Conservation (phyloP, 495 filamentous ascomycete genomes). For the Penicillium cosmopolitanum region DNA sequence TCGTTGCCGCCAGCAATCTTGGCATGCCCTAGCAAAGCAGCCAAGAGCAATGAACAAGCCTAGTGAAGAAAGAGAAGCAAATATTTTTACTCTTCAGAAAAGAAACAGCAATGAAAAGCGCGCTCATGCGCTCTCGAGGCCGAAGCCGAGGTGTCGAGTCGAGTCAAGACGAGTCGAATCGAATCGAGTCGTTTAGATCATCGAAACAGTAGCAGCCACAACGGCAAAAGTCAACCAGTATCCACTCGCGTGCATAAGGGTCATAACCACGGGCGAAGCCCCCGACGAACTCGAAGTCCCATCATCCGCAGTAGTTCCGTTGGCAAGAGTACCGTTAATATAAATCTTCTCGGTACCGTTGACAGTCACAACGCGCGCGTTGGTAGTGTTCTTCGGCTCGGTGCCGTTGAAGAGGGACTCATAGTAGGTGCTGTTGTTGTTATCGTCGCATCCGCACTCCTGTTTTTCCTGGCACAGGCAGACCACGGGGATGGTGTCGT, state of each 20-base stretch:
- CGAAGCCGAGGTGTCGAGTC: too few species aligned
- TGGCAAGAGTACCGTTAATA: constrained; percentile 84
- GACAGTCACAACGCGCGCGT: constrained; percentile 63
- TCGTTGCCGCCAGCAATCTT: background rate
- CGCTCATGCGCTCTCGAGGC: too few species aligned
- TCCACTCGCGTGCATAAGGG: constrained; percentile 52
- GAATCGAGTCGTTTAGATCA: constrained; percentile 22
- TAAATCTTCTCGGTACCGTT: constrained; percentile 78
- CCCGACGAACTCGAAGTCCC: constrained; percentile 25
- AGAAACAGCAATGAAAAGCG: too few species aligned
- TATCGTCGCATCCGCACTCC: constrained; percentile 84
- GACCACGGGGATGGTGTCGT: constrained; percentile 70
- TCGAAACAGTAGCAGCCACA: constrained; percentile 53
- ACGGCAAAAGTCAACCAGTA: constrained; percentile 65
- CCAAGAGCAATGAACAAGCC: background rate
- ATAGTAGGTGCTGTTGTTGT: constrained; percentile 60
- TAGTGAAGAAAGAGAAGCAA: too few species aligned
- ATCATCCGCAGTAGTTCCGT: constrained; percentile 74
- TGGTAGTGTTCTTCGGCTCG: constrained; percentile 64
- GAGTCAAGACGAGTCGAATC: too few species aligned
- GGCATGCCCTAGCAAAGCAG: background rate
- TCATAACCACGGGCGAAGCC: constrained; percentile 34
- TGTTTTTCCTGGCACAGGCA: constrained; percentile 74
- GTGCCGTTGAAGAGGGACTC: constrained; percentile 67
- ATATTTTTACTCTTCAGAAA: too few species aligned